Percentiles rank a stretch among this genome's conserved stretches.
Evolutionary conservation across 225 moss, liverwort and hornwort species (phyloP).

Genomic region (Thuidium tamariscinum): DNA sequence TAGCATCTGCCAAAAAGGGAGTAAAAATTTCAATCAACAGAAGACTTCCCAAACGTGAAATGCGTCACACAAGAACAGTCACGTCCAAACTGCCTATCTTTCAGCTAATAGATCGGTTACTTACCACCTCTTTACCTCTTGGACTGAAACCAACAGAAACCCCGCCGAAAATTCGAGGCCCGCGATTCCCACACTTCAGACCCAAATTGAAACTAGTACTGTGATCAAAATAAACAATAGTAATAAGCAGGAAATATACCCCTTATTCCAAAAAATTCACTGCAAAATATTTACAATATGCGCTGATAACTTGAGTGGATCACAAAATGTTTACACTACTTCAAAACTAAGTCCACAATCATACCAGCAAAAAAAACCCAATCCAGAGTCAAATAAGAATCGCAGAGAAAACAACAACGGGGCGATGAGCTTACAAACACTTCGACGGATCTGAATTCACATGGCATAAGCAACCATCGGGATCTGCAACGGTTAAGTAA

Average conservation of each 20-base stretch:
- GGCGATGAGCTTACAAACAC: slow-evolving; percentile 42
- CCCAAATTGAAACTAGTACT: slow-evolving; percentile 36
- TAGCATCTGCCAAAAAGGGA: background rate
- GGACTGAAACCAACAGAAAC: slow-evolving; percentile 82
- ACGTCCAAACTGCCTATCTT: background rate
- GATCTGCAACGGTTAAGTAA: slow-evolving; percentile 35
- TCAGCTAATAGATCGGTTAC: slow-evolving; percentile 6
- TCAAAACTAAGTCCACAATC: background rate
- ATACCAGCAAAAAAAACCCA: background rate
- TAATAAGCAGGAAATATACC: background rate
- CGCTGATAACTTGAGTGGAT: background rate
- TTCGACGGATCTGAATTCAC: slow-evolving; percentile 8
- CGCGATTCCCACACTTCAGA: slow-evolving; percentile 42
- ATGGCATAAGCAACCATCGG: slow-evolving; percentile 66
- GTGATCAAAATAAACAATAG: slow-evolving; percentile 1
- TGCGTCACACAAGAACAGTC: background rate
- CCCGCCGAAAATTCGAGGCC: slow-evolving; percentile 55
- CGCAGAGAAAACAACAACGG: background rate
- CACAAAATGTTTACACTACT: background rate
- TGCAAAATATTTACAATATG: background rate
- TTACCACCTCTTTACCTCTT: slow-evolving; percentile 93
- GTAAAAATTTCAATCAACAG: background rate
- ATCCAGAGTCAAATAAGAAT: background rate
- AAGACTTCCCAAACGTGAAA: background rate
- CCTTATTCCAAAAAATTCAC: background rate